phyloP scores from a whole-genome alignment of 164 flowering plant genomes.

The Vitis riparia region DNA sequence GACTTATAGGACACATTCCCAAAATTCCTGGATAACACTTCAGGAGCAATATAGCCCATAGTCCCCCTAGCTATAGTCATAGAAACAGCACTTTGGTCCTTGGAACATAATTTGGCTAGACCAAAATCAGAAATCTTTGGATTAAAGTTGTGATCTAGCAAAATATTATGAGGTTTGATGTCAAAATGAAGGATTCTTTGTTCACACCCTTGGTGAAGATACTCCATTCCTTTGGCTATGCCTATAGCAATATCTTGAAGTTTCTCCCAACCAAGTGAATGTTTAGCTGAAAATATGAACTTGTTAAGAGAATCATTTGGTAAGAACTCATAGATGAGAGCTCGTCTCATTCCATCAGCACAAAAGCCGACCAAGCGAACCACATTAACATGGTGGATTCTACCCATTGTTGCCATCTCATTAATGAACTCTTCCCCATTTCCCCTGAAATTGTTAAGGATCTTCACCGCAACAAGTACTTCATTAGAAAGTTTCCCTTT shows the following conservation, averaged over 20 bases:
- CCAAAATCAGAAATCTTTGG: conserved; percentile 35
- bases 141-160: conserved; percentile 12
- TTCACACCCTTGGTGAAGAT: conserved; percentile 32
- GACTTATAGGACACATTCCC: conserved; percentile 20
- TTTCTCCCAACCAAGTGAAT: conserved; percentile 22
- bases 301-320: conserved; percentile 30
- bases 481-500: conserved; percentile 21
- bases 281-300: conserved; percentile 9
- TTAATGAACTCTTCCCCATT: conserved; percentile 27
- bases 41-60: conserved; percentile 27
- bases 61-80: conserved; percentile 26
- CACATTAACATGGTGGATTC: conserved; percentile 28
- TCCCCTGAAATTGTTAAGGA: conserved; percentile 15
- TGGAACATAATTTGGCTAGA: conserved; percentile 20
- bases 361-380: conserved; percentile 35
- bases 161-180: no score
- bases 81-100: conserved; percentile 19
- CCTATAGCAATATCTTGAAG: conserved; percentile 26
- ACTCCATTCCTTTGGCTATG: conserved; percentile 29
- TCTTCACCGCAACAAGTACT: conserved; percentile 23
- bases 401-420: conserved; percentile 26
- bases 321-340: conserved; percentile 31
- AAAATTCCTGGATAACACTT: conserved; percentile 24
- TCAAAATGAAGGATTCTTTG: conserved; percentile 30
- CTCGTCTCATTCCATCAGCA: conserved; percentile 28